phyloP scores from a whole-genome alignment of 768 basidiomycete genomes.

The Suillus variegatus region DNA sequence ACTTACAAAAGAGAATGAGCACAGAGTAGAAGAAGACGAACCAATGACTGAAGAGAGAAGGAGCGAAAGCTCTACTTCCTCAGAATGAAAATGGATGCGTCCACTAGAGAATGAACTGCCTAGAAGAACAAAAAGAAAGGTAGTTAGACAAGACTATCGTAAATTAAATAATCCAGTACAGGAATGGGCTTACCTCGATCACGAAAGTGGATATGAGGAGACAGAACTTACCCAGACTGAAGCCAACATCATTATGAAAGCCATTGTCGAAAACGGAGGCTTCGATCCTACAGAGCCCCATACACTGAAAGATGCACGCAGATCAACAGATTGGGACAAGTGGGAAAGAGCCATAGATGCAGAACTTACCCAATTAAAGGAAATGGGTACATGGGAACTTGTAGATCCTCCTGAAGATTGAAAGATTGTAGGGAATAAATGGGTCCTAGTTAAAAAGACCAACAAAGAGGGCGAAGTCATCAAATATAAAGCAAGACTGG shows the following conservation, averaged over 20 bases:
- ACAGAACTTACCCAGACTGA: neutral
- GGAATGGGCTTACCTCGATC: neutral
- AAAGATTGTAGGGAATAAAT: conserved; percentile 30
- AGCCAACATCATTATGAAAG: neutral
- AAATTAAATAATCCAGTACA: neutral
- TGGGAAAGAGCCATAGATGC: conserved; percentile 7
- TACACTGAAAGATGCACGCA: neutral
- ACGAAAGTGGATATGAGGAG: neutral
- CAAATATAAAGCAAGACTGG: conserved; percentile 36
- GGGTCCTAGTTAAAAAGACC: conserved; percentile 22
- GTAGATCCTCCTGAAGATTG: conserved; percentile 23
- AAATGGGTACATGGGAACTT: conserved; percentile 23
- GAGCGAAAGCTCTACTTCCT: neutral
- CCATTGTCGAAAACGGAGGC: neutral
- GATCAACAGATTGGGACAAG: neutral
- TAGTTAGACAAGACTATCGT: neutral
- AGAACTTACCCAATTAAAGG: neutral
- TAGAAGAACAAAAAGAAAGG: conserved; percentile 1
- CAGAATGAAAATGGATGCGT: neutral
- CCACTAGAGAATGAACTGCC: neutral
- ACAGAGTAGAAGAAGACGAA: neutral
- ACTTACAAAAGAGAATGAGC: neutral
- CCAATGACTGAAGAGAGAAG: neutral
- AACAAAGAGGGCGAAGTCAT: conserved; percentile 6
- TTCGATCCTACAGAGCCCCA: neutral